phyloP scores from a whole-genome alignment of 208 protist species.

The Porcisia hertigi region DNA sequence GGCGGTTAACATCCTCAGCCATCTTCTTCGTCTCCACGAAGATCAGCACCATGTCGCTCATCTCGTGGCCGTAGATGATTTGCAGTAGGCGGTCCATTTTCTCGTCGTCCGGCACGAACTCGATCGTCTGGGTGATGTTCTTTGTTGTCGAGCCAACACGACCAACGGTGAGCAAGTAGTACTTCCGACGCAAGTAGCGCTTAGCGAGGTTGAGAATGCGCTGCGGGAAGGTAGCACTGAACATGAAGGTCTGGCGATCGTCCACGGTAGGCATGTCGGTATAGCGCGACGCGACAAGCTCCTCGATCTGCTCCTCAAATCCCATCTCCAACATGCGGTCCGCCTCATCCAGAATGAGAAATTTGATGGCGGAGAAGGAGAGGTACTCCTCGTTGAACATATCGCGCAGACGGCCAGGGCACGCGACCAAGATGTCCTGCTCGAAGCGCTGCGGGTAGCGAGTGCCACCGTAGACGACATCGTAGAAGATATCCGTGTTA shows the following conservation, averaged over 20 bases:
- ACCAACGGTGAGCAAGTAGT: slow-evolving; percentile 97
- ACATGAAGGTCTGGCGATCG: slow-evolving; percentile 99
- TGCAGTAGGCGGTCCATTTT: slow-evolving; percentile 84
- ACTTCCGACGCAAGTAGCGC: slow-evolving; percentile 96
- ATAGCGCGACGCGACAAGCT: slow-evolving; percentile 94
- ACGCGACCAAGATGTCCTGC: slow-evolving; percentile 94
- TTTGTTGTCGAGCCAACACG: slow-evolving; percentile 97
- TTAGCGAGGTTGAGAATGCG: slow-evolving; percentile 97
- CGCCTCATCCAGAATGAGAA: slow-evolving; percentile 97
- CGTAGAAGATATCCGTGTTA: slow-evolving; percentile 90
- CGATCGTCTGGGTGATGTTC: slow-evolving; percentile 95
- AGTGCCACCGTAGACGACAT: slow-evolving; percentile 98
- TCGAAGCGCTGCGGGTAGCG: slow-evolving; percentile 93
- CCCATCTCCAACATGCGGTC: slow-evolving; percentile 99
- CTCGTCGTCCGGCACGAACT: slow-evolving; percentile 60
- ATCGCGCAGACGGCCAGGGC: slow-evolving; percentile 90
- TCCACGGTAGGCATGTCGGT: slow-evolving; percentile 92
- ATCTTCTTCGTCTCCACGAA: slow-evolving; percentile 99
- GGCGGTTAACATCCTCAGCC: slow-evolving; percentile 89
- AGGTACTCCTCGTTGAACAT: slow-evolving; percentile 84
- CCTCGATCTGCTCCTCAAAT: slow-evolving; percentile 98
- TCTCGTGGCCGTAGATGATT: slow-evolving; percentile 72
- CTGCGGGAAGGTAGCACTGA: slow-evolving; percentile 98
- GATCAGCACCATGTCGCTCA: slow-evolving; percentile 87
- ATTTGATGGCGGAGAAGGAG: slow-evolving; percentile 88